These are phyloP conservation scores for Picochlorum sp. DNA, from an alignment of 139 green algal genomes.

Conservation along the genomic window DNA sequence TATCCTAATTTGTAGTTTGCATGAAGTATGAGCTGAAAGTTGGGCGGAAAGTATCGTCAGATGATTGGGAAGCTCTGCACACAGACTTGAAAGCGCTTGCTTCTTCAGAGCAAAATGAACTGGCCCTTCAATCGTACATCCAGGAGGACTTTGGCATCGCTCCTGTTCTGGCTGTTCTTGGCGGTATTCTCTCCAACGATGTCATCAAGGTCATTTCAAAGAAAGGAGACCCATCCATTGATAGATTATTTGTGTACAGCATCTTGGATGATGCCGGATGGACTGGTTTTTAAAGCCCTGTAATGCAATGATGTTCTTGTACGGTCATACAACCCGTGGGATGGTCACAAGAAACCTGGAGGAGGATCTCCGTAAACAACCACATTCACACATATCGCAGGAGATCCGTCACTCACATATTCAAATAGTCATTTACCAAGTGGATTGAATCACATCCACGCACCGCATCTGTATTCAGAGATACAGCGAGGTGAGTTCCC, in stretches of 20 bases:
- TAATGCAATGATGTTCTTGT: not conserved
- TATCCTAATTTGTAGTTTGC: not conserved
- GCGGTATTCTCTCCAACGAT: constrained; percentile 78
- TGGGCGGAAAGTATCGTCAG: not conserved
- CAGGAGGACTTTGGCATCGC: constrained; percentile 34
- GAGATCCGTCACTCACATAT: too few species aligned
- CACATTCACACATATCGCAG: too few species aligned
- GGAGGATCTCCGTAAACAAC: too few species aligned
- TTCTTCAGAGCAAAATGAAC: not conserved
- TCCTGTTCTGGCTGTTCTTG: constrained; percentile 65
- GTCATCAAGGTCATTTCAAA: constrained; percentile 69
- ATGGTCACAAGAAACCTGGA: too few species aligned
- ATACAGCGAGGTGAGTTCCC: too few species aligned
- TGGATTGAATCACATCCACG: too few species aligned
- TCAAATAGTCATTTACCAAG: too few species aligned
- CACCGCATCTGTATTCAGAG: too few species aligned
- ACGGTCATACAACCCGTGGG: not conserved
- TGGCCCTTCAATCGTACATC: constrained; percentile 15
- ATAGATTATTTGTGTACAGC: constrained; percentile 79
- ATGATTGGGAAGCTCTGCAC: too few species aligned
- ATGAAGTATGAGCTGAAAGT: not conserved
- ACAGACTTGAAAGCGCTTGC: too few species aligned
- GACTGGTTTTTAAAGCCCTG: constrained; percentile 27
- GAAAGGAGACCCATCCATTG: constrained; percentile 55
- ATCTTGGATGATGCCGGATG: constrained; percentile 42